Conservation (phyloP, 177 flowering plant species). For the Vitis hybrid region DNA sequence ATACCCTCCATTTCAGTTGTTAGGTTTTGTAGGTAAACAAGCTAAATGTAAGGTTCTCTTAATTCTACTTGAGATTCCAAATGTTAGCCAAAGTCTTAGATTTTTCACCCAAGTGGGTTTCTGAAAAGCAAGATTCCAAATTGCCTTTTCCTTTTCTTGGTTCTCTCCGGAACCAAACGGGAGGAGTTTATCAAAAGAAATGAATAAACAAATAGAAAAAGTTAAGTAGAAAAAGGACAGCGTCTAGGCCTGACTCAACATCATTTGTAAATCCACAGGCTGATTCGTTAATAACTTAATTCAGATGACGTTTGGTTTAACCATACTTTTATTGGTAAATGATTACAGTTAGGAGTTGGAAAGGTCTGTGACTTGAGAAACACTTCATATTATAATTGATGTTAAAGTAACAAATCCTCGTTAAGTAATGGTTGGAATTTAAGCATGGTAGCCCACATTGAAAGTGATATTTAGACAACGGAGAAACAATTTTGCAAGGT, state of each 20-base stretch:
- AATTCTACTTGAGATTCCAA: too few species aligned
- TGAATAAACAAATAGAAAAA: too few species aligned
- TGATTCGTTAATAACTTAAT: constrained; percentile 3
- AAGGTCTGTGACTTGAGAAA: constrained; percentile 5
- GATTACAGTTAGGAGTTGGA: constrained; percentile 3
- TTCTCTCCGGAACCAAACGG: too few species aligned
- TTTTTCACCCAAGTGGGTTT: too few species aligned
- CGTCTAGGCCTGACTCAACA: not conserved
- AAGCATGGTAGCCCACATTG: constrained; percentile 3
- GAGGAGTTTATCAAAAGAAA: too few species aligned
- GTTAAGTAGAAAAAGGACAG: not conserved
- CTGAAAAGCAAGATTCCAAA: too few species aligned
- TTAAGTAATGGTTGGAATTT: constrained; percentile 5
- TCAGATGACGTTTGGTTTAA: constrained; percentile 2
- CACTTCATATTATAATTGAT: constrained; percentile 3
- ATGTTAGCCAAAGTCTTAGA: too few species aligned
- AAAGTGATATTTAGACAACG: constrained; percentile 2
- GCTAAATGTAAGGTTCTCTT: too few species aligned
- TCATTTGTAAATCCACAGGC: not conserved
- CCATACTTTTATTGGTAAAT: not conserved
- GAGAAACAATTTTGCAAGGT: not conserved
- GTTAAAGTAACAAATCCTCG: not conserved
- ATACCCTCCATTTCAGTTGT: too few species aligned
- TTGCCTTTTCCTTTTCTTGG: too few species aligned
- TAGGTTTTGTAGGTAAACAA: too few species aligned